Base-by-base conservation (phyloP, 2,329 filamentous ascomycete genomes). In the Trichoderma atroviride region DNA sequence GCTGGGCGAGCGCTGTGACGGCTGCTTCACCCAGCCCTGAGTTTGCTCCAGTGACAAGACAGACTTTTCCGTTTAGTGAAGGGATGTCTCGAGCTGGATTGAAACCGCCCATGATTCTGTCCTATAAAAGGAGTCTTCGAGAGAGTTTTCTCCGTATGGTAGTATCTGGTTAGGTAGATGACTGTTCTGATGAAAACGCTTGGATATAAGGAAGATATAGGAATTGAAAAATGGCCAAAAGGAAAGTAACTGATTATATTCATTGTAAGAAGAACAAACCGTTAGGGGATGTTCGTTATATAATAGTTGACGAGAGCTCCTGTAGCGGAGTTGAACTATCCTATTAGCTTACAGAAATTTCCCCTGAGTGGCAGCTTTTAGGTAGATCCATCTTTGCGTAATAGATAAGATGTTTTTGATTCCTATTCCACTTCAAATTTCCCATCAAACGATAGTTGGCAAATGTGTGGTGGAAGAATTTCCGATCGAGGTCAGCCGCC, bases 11-110 rank as follows among this genome's bases (percentile, higher is more conserved):
- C 22, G 40, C 22, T 60, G 33, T 47, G 7, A 47, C 27, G 9
- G 58, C 22, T 31, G 58, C 58, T 5, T 40, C 58, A 47, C 58
- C 58, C 35, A 60, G 7, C 27, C 58, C 58, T 6, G 35, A 40
- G 58, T 60, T 60, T 22, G 55, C 55, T 57, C 55, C 55, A 33
- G 55, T 57, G n/a, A 57, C 55, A n/a, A 57, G 55, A 31, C 55
- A 57, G 31, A 35, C n/a, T 35, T 57, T 57, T 35, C 55, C 31
- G 1, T 31, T 57, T 16, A 43, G 40, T 16, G 40, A n/a, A 7
- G 40, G 40, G 19, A 43, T 43, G 40, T 43, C 40, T 43, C 40
- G 40, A 19, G 40, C 16, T 10, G 40, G 40, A 43, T 43, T 43
- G 6, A 43, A 43, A 7, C 19, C 40, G 40, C 40, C 40, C 40